Conservation (phyloP, 176 grass and related monocot genomes). For the Carex cristatella region DNA sequence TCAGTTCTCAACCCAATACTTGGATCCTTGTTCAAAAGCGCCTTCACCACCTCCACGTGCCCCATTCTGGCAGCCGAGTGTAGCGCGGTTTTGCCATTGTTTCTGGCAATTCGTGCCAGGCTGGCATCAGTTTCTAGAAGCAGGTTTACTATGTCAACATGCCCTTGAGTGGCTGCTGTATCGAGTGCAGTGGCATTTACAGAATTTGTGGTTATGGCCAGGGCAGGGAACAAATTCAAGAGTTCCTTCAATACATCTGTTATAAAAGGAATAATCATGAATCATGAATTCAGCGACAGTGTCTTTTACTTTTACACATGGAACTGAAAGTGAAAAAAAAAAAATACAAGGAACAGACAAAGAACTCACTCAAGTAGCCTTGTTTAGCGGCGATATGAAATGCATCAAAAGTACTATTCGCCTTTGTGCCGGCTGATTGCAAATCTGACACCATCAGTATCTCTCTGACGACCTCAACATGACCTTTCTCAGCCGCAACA, state of each 20-base stretch:
- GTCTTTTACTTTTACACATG: neutral
- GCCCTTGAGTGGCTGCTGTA: conserved; percentile 80
- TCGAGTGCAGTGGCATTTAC: conserved; percentile 93
- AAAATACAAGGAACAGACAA: neutral
- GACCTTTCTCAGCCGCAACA: conserved; percentile 71
- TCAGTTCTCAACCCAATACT: conserved; percentile 77
- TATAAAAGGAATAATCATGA: neutral
- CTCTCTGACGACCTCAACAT: conserved; percentile 62
- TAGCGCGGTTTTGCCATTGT: conserved; percentile 81
- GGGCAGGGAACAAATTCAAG: conserved; percentile 55
- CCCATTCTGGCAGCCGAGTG: conserved; percentile 98
- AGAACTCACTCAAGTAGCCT: conserved; percentile 77
- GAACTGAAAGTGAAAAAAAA: neutral
- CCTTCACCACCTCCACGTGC: conserved; percentile 70
- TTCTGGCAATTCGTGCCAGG: conserved; percentile 76
- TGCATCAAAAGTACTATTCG: conserved; percentile 65
- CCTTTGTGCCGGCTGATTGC: conserved; percentile 66
- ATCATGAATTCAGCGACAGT: neutral
- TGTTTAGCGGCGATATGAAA: conserved; percentile 89
- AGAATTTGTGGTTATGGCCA: conserved; percentile 92
- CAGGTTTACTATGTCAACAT: conserved; percentile 80
- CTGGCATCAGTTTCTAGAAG: conserved; percentile 79
- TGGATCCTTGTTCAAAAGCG: conserved; percentile 79
- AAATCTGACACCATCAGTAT: conserved; percentile 63
- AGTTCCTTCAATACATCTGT: conserved; percentile 81